A percentile compares a stretch with the other conserved stretches of the same genome.
phyloP scores from a whole-genome alignment of 768 basidiomycete genomes.

The Suillus alpinus region DNA sequence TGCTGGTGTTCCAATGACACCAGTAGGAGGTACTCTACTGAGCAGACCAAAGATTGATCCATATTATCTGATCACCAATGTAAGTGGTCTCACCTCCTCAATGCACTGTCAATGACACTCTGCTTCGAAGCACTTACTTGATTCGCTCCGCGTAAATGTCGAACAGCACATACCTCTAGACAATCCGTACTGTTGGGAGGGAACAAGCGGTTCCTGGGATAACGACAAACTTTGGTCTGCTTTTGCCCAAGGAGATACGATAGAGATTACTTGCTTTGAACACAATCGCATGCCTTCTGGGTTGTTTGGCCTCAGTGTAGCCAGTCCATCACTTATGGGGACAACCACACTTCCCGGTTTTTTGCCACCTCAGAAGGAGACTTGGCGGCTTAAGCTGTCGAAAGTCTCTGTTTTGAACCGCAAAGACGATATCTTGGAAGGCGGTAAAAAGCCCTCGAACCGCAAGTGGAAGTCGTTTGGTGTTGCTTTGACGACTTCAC shows the following conservation, averaged over 20 bases:
- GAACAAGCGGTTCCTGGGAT: slow-evolving; percentile 64
- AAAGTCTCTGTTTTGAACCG: slow-evolving; percentile 80
- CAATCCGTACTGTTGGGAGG: slow-evolving; percentile 68
- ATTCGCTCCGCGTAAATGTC: slow-evolving; percentile 67
- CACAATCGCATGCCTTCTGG: slow-evolving; percentile 35
- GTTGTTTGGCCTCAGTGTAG: slow-evolving; percentile 41
- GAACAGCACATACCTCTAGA: slow-evolving; percentile 52
- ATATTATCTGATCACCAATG: slow-evolving; percentile 86
- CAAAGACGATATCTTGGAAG: slow-evolving; percentile 76
- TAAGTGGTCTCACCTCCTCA: slow-evolving; percentile 30
- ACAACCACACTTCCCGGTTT: slow-evolving; percentile 26
- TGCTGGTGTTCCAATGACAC: slow-evolving; percentile 26
- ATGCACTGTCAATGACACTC: slow-evolving; percentile 8
- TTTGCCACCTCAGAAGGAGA: slow-evolving; percentile 26
- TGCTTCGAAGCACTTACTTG: slow-evolving; percentile 54
- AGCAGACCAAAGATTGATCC: slow-evolving; percentile 80
- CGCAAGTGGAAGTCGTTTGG: slow-evolving; percentile 90
- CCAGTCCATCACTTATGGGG: slow-evolving; percentile 27
- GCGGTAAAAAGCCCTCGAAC: slow-evolving; percentile 70
- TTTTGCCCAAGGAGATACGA: slow-evolving; percentile 57
- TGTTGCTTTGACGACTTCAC: slow-evolving; percentile 84
- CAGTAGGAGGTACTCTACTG: slow-evolving; percentile 38
- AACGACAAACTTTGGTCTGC: slow-evolving; percentile 60
- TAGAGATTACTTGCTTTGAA: slow-evolving; percentile 53
- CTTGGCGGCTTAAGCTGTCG: slow-evolving; percentile 61